Evolutionary conservation across 139 green algal species (phyloP).

Genomic region (Gonium pectorale): DNA sequence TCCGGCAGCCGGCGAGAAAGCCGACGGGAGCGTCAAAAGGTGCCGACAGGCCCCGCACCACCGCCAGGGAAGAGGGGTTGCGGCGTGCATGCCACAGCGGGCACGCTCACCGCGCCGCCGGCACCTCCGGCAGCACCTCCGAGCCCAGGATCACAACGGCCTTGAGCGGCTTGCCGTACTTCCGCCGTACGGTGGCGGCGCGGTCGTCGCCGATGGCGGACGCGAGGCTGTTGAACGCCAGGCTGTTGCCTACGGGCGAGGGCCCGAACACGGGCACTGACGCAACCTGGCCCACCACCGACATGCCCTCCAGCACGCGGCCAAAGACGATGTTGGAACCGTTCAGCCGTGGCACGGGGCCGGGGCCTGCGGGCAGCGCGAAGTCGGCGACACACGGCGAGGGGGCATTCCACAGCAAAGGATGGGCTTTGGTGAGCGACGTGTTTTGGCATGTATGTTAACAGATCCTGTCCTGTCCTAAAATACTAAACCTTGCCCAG

Average conservation of each 20-base stretch:
- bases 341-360: conserved; percentile 76
- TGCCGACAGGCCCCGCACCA: too few species aligned
- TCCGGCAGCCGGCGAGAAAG: too few species aligned
- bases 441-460: too few species aligned
- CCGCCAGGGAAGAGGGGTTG: too few species aligned
- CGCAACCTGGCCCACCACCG: conserved; percentile 38
- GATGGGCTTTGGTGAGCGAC: neutral
- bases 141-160: conserved; percentile 70
- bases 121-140: conserved; percentile 51
- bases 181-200: conserved; percentile 62
- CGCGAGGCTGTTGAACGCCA: conserved; percentile 73
- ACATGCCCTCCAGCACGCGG: conserved; percentile 69
- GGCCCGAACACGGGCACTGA: conserved; percentile 40
- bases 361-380: conserved; percentile 63
- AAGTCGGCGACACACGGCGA: conserved; percentile 14
- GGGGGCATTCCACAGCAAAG: neutral
- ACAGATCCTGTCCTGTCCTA: too few species aligned
- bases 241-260: conserved; percentile 32
- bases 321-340: conserved; percentile 85
- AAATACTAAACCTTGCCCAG: too few species aligned
- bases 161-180: conserved; percentile 79
- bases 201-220: conserved; percentile 76
- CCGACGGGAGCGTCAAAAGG: too few species aligned
- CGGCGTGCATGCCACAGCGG: too few species aligned
- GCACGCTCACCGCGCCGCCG: too few species aligned